Conservation (phyloP, 768 basidiomycete genomes). For the Xerocomellus chrysenteron region DNA sequence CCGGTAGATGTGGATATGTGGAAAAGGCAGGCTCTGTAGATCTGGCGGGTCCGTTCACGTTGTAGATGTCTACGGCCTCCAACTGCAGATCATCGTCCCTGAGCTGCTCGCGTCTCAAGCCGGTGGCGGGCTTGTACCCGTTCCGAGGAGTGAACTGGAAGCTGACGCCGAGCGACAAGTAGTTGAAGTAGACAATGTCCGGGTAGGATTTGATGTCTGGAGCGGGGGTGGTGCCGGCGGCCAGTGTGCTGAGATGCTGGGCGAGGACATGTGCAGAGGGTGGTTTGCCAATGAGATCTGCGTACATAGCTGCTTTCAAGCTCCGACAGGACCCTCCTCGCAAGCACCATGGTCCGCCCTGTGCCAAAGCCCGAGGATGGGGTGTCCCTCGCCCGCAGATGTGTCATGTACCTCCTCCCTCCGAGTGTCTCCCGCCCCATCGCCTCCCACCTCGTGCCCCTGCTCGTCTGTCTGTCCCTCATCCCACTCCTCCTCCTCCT, state of each 20-base stretch:
- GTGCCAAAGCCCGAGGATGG: slow-evolving; percentile 17
- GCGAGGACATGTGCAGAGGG: slow-evolving; percentile 48
- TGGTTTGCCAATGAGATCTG: slow-evolving; percentile 48
- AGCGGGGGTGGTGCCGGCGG: slow-evolving; percentile 17
- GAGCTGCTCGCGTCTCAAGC: slow-evolving; percentile 46
- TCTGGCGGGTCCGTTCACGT: slow-evolving; percentile 43
- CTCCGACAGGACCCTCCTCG: slow-evolving; percentile 21
- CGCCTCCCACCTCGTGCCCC: slow-evolving; percentile 64
- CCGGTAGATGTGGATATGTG: slow-evolving; percentile 54
- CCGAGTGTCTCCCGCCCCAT: slow-evolving; percentile 28
- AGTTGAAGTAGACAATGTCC: slow-evolving; percentile 87
- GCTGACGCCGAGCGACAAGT: slow-evolving; percentile 75
- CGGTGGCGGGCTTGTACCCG: slow-evolving; percentile 58
- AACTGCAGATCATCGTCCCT: slow-evolving; percentile 51
- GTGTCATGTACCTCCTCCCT: slow-evolving; percentile 10
- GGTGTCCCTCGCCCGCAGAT: background rate
- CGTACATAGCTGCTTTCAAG: slow-evolving; percentile 9
- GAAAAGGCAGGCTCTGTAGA: slow-evolving; percentile 55
- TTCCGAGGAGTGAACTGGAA: slow-evolving; percentile 68
- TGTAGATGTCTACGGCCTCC: slow-evolving; percentile 84
- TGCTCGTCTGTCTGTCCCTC: slow-evolving; percentile 57
- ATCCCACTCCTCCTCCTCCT: slow-evolving; percentile 61
- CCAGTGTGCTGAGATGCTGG: slow-evolving; percentile 42
- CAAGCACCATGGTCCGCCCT: slow-evolving; percentile 23
- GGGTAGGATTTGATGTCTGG: slow-evolving; percentile 78